Conservation (phyloP, 2,329 filamentous ascomycete species). For the Seiridium unicorne region DNA sequence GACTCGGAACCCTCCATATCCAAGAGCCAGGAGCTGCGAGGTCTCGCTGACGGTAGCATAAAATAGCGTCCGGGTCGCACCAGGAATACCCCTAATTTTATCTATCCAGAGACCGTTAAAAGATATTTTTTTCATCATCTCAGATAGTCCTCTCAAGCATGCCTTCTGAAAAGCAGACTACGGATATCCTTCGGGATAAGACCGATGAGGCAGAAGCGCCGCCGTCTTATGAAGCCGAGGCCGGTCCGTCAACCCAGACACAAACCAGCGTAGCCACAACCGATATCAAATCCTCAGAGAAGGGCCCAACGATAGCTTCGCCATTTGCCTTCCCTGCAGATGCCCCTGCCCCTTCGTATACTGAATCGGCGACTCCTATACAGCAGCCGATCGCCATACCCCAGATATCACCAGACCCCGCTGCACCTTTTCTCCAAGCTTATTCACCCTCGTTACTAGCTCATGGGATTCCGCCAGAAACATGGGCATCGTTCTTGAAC, state of each 20-base stretch:
- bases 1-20: not conserved
- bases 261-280: not conserved
- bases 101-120: no score
- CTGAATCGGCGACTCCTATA: constrained; percentile 1
- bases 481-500: constrained; percentile 24
- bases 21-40: not conserved
- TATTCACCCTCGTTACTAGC: constrained; percentile 36
- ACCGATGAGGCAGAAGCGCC: not conserved
- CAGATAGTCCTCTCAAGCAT: not conserved
- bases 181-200: not conserved
- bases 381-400: constrained; percentile 38
- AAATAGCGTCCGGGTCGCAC: not conserved
- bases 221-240: not conserved
- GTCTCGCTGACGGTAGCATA: no score
- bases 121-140: not conserved
- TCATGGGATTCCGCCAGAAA: constrained; percentile 26
- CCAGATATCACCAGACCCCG: constrained; percentile 30
- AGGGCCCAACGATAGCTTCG: constrained; percentile 27
- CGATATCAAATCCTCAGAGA: not conserved
- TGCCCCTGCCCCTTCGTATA: constrained; percentile 28
- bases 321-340: constrained; percentile 40
- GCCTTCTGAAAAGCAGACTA: constrained; percentile 4
- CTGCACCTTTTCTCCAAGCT: constrained; percentile 36
- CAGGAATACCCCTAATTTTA: not conserved
- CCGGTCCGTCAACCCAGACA: not conserved